Conservation (phyloP, 2,329 filamentous ascomycete species). For the Coniochaeta sp. region DNA sequence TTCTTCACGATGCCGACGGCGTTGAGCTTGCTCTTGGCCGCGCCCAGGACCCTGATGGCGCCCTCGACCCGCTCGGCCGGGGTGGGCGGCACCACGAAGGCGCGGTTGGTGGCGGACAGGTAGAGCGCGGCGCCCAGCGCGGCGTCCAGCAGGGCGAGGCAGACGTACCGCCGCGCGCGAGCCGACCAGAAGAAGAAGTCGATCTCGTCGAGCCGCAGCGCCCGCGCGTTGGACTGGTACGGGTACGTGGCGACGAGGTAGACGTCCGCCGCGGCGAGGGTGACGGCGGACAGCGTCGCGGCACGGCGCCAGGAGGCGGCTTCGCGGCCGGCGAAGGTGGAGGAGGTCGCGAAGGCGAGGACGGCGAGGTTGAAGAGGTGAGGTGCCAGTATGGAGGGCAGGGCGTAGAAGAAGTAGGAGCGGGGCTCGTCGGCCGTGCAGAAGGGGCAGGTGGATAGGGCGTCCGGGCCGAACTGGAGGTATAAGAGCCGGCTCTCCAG, state of each 20-base stretch:
- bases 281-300: constrained; percentile 56
- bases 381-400: constrained; percentile 66
- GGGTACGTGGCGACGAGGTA: constrained; percentile 60
- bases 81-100: constrained; percentile 57
- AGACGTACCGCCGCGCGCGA: constrained; percentile 53
- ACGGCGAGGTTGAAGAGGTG: constrained; percentile 72
- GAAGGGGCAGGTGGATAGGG: constrained; percentile 72
- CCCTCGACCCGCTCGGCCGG: constrained; percentile 60
- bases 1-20: constrained; percentile 74
- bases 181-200: constrained; percentile 68
- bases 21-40: constrained; percentile 58
- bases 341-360: constrained; percentile 67
- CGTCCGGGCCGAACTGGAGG: constrained; percentile 70
- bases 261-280: constrained; percentile 55
- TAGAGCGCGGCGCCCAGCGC: constrained; percentile 61
- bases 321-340: constrained; percentile 54
- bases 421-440: constrained; percentile 64
- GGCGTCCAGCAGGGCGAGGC: constrained; percentile 58
- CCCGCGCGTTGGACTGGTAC: constrained; percentile 55
- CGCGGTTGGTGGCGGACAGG: constrained; percentile 71
- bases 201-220: constrained; percentile 54
- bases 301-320: constrained; percentile 62
- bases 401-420: constrained; percentile 72
- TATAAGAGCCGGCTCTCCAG: constrained; percentile 73
- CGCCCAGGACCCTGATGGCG: constrained; percentile 48